Evolutionary conservation across 805 yeast genomes (phyloP), one percentile per base, ranked within the genome.

Genomic region (Ogataea trehalophila): DNA sequence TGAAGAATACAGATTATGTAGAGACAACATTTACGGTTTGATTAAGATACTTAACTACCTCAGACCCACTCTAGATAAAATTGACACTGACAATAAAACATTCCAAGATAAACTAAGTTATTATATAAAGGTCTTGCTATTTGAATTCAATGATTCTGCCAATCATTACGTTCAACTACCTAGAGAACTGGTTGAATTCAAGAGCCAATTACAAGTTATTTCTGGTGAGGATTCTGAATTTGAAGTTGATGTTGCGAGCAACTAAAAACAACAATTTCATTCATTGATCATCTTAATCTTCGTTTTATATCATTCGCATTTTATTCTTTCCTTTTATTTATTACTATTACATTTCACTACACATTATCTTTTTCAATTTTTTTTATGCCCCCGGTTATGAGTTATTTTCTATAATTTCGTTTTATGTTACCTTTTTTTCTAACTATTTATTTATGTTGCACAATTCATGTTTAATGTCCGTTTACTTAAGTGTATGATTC

Each of bases 91-190:
- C 17, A 26, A 47, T 18, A 42, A 46, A 14, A 49, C 55, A 29
- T 31, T 51, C n/a, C 44, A 46, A 57, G 33, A 66, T 63, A 34
- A 48, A 63, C 44, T 44, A 46, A 26, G 31, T 13, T 66, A 67
- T 42, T 66, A 57, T 51, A 45, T 57, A 8, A 57, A 59, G 41
- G 63, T 65, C n/a, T 51, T 68, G 31, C 43, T 51, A 22, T 65
- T 49, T 40, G 72, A 68, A 53, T 63, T 68, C 40, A 57, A 67
- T 22, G 72, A 68, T 52, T 52, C 63, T 29, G 54, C 63, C 41
- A 68, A 68, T 47, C 63, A 61, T 47, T 68, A 67, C 47, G 66
- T 67, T 38, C 51, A 54, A 39, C 47, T 67, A 14, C 71, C 71
- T 13, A 47, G 41, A 2, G 69, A 67, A 44, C 50, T 68, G 22